Base-by-base conservation (phyloP, 2,329 filamentous ascomycete genomes). In the Sclerotinia trifoliorum region DNA sequence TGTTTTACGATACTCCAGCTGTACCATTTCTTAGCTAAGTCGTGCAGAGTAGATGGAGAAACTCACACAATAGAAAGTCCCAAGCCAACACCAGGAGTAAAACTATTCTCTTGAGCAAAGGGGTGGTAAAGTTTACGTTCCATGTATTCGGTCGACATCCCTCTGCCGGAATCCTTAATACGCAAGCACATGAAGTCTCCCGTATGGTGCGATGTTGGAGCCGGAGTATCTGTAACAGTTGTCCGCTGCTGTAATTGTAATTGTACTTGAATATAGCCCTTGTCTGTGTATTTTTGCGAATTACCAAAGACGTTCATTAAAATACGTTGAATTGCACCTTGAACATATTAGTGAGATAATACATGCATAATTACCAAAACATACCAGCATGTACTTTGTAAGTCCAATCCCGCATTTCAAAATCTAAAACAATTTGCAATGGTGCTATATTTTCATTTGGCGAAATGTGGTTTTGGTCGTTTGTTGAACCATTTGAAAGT, bases 271-370 rank as follows among this genome's bases (percentile, higher is more conserved):
- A 88, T 81, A 62, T 77, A 81, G 3, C 85, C 85, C 0, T 77
- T 72, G 2, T 80, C 78, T 0, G 85, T 88, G 67, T 87, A 88
- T 73, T 88, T 88, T 70, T 88, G 79, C 0, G 86, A 82, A 72
- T 88, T 88, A 4, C 85, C 85, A 46, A 87, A 83, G 0, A 88
- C 73, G 58, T 88, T 88, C 85, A 87, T 86, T 44, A 88, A 80
- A 52, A 88, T 68, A 56, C 71, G 58, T 60, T 81, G 78, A 44
- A 83, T 73, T 3, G 81, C 81, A 0, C 86, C 86, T 0, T 46
- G 86, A 51, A 15, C 1, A 26, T 13, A 26, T 61, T 42, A 66
- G 46, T 13, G 42, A 24, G 8, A 17, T 32, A 3, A 85, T 85
- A 54, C 87, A 83, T 0, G 87, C 73, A 63, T 88, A 88, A 84